Base-by-base conservation (phyloP, 2,329 filamentous ascomycete species). In the Sclerotinia borealis region DNA sequence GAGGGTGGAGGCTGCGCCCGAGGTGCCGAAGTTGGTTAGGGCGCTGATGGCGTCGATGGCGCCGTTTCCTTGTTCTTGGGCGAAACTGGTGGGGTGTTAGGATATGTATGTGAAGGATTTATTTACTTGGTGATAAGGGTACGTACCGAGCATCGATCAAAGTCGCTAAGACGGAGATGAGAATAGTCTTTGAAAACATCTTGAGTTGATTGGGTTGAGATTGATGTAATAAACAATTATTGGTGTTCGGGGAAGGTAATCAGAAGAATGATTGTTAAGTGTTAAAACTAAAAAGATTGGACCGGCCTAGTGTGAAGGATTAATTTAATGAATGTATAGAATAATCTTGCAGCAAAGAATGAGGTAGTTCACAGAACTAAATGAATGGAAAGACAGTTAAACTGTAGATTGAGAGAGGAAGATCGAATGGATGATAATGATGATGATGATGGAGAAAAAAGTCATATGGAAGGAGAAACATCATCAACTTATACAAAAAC, bases 1-100 rank as follows among this genome's bases (percentile, higher is more conserved):
- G 63, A 90, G 82, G 50, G 86, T 89, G 45, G 80, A 81, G 54
- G 87, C 86, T 67, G 81, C 80, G 49, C 87, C 87, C 1, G 85
- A 78, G 47, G 77, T 74, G 59, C 86, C 86, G 62, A 83, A 81
- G 69, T 78, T 77, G 61, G 78, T 74, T 31, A 89, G 80, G 34
- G 79, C 79, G 52, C 76, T 74, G 67, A 89, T 82, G 63, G 80
- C 81, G 29, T 76, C 70, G 58, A 86, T 84, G 56, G 85, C 69
- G 65, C 37, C 64, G 27, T 55, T 55, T 43, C 52, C 69, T 70
- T 87, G 83, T 74, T 89, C 86, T 75, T 88, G 85, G 51, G 82
- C 82, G 74, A 89, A 89, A 68, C 86, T 70, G 56, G 13, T 52
- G 64, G 61, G 34, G 43, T 48, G 41, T 36, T 48, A 6, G 13